These are phyloP conservation scores for Marsdenia floribunda DNA, from an alignment of 257 asterid species.

Conservation along the genomic window DNA sequence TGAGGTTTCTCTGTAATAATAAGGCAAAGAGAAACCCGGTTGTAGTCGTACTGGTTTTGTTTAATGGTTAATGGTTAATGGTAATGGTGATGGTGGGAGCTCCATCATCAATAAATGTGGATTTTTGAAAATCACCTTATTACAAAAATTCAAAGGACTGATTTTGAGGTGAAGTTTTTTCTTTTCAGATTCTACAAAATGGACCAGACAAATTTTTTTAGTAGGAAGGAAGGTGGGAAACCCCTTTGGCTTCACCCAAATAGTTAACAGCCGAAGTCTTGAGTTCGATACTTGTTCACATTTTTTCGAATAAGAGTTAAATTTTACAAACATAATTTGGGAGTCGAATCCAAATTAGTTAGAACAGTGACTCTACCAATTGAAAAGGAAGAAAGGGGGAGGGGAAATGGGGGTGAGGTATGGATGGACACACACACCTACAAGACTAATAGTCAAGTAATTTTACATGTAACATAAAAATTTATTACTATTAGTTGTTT, in stretches of 20 bases:
- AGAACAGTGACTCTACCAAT: too few relatives aligned
- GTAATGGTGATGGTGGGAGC: slow-evolving; percentile 34
- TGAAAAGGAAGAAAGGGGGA: too few relatives aligned
- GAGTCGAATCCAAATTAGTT: too few relatives aligned
- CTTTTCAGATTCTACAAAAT: slow-evolving; percentile 24
- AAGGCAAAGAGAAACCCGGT: slow-evolving; percentile 19
- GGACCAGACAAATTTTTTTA: slow-evolving; percentile 26
- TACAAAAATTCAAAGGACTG: slow-evolving; percentile 28
- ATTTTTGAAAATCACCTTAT: slow-evolving; percentile 5
- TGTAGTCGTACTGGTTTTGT: slow-evolving; percentile 9
- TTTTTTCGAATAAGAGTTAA: too few relatives aligned
- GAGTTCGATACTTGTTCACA: too few relatives aligned
- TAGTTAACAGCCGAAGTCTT: too few relatives aligned
- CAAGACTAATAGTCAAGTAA: slow-evolving; percentile 23
- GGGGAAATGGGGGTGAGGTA: too few relatives aligned
- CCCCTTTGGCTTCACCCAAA: too few relatives aligned
- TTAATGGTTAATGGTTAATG: slow-evolving; percentile 17
- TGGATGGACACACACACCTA: slow-evolving; percentile 28
- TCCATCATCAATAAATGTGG: slow-evolving; percentile 32
- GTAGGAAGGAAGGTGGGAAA: not conserved
- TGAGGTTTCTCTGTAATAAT: too few relatives aligned
- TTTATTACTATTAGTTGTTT: too few relatives aligned
- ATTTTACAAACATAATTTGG: too few relatives aligned
- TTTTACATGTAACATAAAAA: too few relatives aligned
- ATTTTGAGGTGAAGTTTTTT: slow-evolving; percentile 35